Percentiles rank a stretch among this genome's conserved stretches.
Evolutionary conservation across 495 filamentous ascomycete species (phyloP).

Genomic region (Penicillium cosmopolitanum): DNA sequence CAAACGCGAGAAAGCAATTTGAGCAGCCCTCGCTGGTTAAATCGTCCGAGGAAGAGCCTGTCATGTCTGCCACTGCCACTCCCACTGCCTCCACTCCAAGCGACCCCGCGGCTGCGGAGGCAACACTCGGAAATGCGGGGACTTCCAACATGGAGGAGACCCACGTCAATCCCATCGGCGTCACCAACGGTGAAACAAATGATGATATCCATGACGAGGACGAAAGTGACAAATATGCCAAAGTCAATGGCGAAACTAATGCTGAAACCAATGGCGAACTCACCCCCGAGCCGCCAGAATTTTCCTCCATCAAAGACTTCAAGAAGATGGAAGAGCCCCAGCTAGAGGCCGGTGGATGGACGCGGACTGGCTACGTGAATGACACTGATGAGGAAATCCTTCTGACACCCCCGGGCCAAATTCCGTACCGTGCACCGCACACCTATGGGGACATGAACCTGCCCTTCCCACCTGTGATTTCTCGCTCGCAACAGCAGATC

Average conservation of each 20-base stretch:
- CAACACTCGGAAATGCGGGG: background rate
- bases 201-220: no score
- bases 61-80: slow-evolving; percentile 1
- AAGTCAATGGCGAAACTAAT: background rate
- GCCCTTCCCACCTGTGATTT: slow-evolving; percentile 36
- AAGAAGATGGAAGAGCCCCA: slow-evolving; percentile 8
- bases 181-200: no score
- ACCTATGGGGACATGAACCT: slow-evolving; percentile 35
- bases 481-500: slow-evolving; percentile 33
- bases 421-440: slow-evolving; percentile 33
- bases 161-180: no score
- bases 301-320: background rate
- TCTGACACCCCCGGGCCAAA: slow-evolving; percentile 25
- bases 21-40: background rate
- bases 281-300: background rate
- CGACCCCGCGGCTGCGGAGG: background rate
- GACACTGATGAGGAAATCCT: slow-evolving; percentile 39
- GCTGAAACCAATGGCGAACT: background rate
- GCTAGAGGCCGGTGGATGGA: slow-evolving; percentile 38
- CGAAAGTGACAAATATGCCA: no score
- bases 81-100: slow-evolving; percentile 6
- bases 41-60: slow-evolving; percentile 7
- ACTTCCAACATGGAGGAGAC: background rate
- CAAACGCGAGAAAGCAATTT: slow-evolving; percentile 25
- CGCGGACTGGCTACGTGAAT: slow-evolving; percentile 39